Base-by-base conservation (phyloP, 2,329 filamentous ascomycete species). In the Aspergillus udagawae region DNA sequence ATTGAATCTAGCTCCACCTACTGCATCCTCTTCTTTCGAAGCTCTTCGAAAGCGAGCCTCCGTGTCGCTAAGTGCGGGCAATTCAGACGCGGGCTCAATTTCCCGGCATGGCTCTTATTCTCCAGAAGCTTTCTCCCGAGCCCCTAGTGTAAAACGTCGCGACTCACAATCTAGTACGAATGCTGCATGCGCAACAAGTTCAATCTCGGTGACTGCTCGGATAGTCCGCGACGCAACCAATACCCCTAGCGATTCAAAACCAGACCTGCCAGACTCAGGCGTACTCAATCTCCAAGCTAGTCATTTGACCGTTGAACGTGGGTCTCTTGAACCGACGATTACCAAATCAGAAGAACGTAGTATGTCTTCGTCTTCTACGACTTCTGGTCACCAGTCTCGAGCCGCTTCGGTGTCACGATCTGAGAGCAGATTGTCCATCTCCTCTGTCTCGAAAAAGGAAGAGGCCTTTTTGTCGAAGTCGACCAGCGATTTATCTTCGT, bases 121-220 rank as follows among this genome's bases (percentile, higher is more conserved):
- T 52, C 67, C 66, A 32, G 66, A 70, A 57, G 54, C 58, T 38
- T 67, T 69, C 29, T 69, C 68, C 23, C 71, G 69, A 49, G 59
- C 69, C 6, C 67, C 71, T 4, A 74, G 67, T 53, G 44, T 71
- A n/a, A 67, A 63, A 35, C 66, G 67, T 28, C 66, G 64, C 38
- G 69, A 69, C 8, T 69, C 68, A 12, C 67, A 68, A 44, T 62
- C 69, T 23, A 64, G 60, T 27, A 56, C 68, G 14, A 63, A 58
- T 50, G 57, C 59, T 25, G 53, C 59, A 28, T 68, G 68, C 20
- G 63, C 63, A n/a, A 66, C 70, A 12, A 90, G 92, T 67, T 92
- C 91, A 0, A 85, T 96, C n/a, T 92, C 92, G 49, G 92, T 96
- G 10, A 94, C 89, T 20, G 90, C 92, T 51, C 86, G 88, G 52